phyloP scores from a whole-genome alignment of 148 eudicot species.

The Nyssa sinensis region DNA sequence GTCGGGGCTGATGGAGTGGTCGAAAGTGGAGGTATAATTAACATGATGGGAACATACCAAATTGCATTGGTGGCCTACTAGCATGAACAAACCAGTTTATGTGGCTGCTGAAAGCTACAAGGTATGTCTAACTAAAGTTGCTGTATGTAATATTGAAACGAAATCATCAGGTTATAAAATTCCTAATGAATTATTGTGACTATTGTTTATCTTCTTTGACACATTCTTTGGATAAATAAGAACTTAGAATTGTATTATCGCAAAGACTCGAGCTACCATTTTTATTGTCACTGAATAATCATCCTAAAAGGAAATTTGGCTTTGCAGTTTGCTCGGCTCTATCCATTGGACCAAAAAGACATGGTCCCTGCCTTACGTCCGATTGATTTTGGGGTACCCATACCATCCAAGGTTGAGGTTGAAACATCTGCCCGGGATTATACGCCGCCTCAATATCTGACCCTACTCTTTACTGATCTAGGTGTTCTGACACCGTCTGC shows the following conservation, averaged over 20 bases:
- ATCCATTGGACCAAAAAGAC: constrained; percentile 96
- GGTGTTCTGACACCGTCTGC: constrained; percentile 94
- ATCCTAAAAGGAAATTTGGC: neutral
- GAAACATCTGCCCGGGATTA: constrained; percentile 96
- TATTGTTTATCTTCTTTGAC: neutral
- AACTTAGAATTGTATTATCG: neutral
- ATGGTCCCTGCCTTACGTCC: constrained; percentile 95
- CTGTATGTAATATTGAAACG: neutral
- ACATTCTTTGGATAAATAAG: neutral
- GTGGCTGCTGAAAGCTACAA: constrained; percentile 99
- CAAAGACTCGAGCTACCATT: neutral
- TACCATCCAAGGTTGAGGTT: constrained; percentile 90
- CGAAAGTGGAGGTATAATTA: constrained; percentile 93
- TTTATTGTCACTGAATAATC: neutral
- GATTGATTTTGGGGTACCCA: constrained; percentile 93
- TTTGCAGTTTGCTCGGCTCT: constrained; percentile 93
- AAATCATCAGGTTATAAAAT: neutral
- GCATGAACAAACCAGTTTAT: constrained; percentile 93
- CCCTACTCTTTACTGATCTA: constrained; percentile 86
- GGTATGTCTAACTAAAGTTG: constrained; percentile 37
- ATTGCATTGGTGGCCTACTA: constrained; percentile 84
- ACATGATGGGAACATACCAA: constrained; percentile 99
- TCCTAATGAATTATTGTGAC: neutral
- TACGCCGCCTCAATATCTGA: constrained; percentile 93
- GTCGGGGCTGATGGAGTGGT: constrained; percentile 99